phyloP scores from a whole-genome alignment of 1,284 basidiomycete genomes.

The Polyporus tsugae region DNA sequence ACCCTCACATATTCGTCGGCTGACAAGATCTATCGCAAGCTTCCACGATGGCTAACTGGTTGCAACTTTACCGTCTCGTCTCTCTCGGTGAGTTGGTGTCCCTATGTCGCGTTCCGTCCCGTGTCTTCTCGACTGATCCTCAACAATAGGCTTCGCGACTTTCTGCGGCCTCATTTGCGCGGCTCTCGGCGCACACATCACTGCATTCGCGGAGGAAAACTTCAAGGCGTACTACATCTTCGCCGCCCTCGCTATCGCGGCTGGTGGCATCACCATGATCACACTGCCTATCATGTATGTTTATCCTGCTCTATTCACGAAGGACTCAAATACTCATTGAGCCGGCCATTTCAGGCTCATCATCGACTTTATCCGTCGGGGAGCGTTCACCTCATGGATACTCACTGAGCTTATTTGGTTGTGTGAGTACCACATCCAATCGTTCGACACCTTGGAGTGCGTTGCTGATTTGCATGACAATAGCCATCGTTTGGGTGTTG shows the following conservation, averaged over 20 bases:
- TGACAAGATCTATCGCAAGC: neutral
- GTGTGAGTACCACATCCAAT: conserved; percentile 27
- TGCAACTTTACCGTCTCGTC: conserved; percentile 24
- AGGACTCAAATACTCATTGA: too few species aligned
- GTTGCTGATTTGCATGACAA: neutral
- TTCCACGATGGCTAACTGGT: conserved; percentile 20
- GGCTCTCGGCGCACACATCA: conserved; percentile 33
- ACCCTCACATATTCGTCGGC: neutral
- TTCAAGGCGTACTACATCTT: conserved; percentile 30
- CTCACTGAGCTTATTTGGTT: conserved; percentile 39
- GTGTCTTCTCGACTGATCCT: neutral
- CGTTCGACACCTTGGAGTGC: neutral
- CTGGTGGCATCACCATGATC: conserved; percentile 34
- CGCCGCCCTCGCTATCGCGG: conserved; percentile 34
- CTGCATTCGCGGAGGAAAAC: conserved; percentile 25
- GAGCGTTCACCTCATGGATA: conserved; percentile 41
- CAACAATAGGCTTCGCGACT: conserved; percentile 17
- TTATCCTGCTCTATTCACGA: too few species aligned
- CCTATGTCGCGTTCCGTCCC: neutral
- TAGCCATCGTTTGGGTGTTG: conserved; percentile 34
- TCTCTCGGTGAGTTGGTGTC: conserved; percentile 18
- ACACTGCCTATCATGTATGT: conserved; percentile 37
- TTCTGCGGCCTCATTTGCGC: conserved; percentile 34
- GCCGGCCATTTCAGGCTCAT: conserved; percentile 28
- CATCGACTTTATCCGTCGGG: conserved; percentile 35